phyloP scores from a whole-genome alignment of 208 protist genomes.

The Trypanosoma boissoni region DNA sequence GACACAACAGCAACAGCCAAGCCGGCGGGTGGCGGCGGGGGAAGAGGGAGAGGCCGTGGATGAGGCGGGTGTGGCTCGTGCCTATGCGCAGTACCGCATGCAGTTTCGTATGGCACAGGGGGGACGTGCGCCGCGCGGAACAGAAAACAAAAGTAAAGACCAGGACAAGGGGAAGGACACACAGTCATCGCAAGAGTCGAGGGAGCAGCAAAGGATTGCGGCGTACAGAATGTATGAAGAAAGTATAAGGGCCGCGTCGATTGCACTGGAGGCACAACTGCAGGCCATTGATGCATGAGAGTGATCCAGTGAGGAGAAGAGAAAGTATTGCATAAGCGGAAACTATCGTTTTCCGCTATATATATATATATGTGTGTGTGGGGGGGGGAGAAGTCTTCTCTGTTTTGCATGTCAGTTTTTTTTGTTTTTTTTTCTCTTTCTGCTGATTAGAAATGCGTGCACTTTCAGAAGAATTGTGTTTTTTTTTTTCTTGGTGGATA shows the following conservation, averaged over 20 bases:
- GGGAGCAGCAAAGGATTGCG: constrained; percentile 3
- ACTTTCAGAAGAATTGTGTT: neutral
- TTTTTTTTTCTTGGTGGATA: neutral
- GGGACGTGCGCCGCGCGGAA: no score
- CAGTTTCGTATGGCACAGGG: no score
- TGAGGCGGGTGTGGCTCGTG: neutral
- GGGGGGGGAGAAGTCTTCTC: neutral
- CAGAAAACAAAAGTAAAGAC: no score
- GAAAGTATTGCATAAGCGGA: neutral
- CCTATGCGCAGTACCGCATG: no score
- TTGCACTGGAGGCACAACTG: constrained; percentile 7
- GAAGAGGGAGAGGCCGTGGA: neutral
- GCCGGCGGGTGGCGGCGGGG: neutral
- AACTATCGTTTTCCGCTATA: neutral
- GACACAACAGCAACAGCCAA: no score
- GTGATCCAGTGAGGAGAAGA: no score
- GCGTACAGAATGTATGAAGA: constrained; percentile 17
- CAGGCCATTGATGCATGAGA: constrained; percentile 11
- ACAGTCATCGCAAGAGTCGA: neutral
- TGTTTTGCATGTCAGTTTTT: neutral
- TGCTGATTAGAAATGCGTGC: neutral
- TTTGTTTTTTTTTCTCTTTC: neutral
- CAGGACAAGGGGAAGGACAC: neutral
- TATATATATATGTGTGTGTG: neutral
- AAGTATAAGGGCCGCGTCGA: constrained; percentile 6